Base-by-base conservation (phyloP, 441 rosid species). In the Viola pubescens region DNA sequence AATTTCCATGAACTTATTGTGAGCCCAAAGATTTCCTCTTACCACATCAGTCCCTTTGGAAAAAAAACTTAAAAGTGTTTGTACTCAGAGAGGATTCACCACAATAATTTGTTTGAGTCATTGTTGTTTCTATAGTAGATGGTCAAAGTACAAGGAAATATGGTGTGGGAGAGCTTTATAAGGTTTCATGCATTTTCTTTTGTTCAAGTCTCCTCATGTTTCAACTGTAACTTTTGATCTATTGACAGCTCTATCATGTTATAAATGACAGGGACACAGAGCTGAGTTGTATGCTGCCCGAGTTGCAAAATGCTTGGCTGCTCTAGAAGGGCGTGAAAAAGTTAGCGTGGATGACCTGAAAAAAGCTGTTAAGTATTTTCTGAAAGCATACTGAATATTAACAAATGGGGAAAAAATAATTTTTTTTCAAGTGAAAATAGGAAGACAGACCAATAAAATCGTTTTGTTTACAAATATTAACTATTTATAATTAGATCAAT, bases 231-330 rank as follows among this genome's bases (percentile, higher is more conserved):
- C 2, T 26, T 26, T 26, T 26, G 34, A 26, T 26, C 34, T 26
- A 26, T 26, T 26, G 34, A 26, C 34, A 0, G 34, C 34, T 26
- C 34, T 26, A 26, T 26, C 34, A 26, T 26, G 34, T 26, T 55
- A 12, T 63, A 46, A 49, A 56, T 69, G 57, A 56, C 91, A 94
- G 99, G 96, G 99, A 67, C 99, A 90, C 79, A 81, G 99, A 61
- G 97, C 99, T 50, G 97, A 94, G 75, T 72, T 90, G 37, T 94
- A 88, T 86, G 94, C 97, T 70, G 86, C 95, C 43, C 88, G 95
- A 55, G 97, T 90, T 43, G 89, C 99, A 61, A 94, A 94, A 81
- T 90, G 96, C 80, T 79, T 94, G 75, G 87, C 99, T 75, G 96
- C 99, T 64, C 38, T 90, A 51, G 99, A 94, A 79, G 99, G 96